Evolutionary conservation across 2,329 filamentous ascomycete species (phyloP).

Genomic region (Ceratocystis huliohia): DNA sequence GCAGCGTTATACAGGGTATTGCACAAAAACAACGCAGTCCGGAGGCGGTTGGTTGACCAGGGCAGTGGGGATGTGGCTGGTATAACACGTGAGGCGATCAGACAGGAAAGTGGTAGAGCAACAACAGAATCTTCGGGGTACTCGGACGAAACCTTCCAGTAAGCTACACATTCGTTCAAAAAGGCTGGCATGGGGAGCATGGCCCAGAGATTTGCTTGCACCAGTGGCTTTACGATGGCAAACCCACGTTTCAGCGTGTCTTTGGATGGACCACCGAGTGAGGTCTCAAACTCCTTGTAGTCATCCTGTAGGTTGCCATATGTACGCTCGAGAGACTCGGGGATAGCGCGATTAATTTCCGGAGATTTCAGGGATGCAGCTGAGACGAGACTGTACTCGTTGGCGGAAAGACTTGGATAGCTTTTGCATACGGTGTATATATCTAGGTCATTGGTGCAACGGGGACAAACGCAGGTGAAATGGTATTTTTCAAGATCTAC

Average conservation of each 20-base stretch:
- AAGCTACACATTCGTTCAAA: constrained; percentile 21
- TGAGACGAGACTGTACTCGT: constrained; percentile 30
- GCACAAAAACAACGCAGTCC: constrained; percentile 39
- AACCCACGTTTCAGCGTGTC: constrained; percentile 30
- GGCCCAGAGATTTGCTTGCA: constrained; percentile 22
- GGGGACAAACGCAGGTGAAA: constrained; percentile 40
- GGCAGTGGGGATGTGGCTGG: constrained; percentile 39
- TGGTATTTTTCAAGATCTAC: constrained; percentile 37
- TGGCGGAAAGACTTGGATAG: constrained; percentile 33
- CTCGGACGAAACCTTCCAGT: constrained; percentile 16
- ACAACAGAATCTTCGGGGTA: constrained; percentile 22
- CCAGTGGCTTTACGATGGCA: constrained; percentile 30
- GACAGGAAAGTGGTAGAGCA: constrained; percentile 36
- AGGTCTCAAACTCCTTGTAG: constrained; percentile 5
- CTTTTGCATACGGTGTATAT: constrained; percentile 40
- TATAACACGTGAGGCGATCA: constrained; percentile 37
- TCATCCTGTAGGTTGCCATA: constrained; percentile 14
- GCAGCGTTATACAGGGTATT: constrained; percentile 41
- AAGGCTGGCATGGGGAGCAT: constrained; percentile 18
- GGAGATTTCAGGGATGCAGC: constrained; percentile 8
- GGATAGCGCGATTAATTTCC: constrained; percentile 19
- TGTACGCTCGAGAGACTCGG: constrained; percentile 6
- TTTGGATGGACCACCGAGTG: neutral
- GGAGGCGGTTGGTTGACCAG: constrained; percentile 39
- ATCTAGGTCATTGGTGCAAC: constrained; percentile 40